Percentiles rank a stretch among this genome's conserved stretches.
Conservation (phyloP, 345 rosid species). For the Crucihimalaya himalaica region DNA sequence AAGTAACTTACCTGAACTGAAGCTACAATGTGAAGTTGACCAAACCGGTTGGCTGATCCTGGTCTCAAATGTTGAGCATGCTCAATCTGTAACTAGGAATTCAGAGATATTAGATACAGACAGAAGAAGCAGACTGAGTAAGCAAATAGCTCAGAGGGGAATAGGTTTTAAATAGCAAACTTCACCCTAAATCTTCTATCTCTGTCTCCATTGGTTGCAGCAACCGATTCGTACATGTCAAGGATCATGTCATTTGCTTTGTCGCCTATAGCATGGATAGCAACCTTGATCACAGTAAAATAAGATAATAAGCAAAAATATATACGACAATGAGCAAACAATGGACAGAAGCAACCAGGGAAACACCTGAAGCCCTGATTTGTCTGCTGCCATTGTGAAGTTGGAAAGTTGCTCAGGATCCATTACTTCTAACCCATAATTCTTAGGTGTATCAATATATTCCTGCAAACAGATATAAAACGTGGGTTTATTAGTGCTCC, state of each 20-base stretch:
- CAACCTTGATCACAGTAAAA: slow-evolving; percentile 55
- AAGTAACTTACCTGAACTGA: slow-evolving; percentile 71
- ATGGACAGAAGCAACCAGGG: slow-evolving; percentile 8
- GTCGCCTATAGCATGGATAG: slow-evolving; percentile 95
- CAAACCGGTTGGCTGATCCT: slow-evolving; percentile 63
- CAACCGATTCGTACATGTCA: slow-evolving; percentile 62
- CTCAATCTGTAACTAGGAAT: slow-evolving; percentile 60
- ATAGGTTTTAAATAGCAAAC: slow-evolving; percentile 24
- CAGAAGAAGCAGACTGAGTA: neutral
- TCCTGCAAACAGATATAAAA: slow-evolving; percentile 49
- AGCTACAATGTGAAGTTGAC: slow-evolving; percentile 68
- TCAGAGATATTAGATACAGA: slow-evolving; percentile 22
- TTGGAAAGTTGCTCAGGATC: slow-evolving; percentile 62
- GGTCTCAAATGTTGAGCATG: slow-evolving; percentile 87
- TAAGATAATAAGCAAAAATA: neutral
- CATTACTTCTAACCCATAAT: slow-evolving; percentile 64
- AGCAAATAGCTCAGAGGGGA: slow-evolving; percentile 10
- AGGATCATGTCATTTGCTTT: slow-evolving; percentile 79
- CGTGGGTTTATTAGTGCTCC: neutral
- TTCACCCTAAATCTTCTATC: slow-evolving; percentile 86
- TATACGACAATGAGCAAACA: slow-evolving; percentile 8
- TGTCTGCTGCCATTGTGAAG: slow-evolving; percentile 72
- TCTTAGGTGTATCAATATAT: slow-evolving; percentile 67
- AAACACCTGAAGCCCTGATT: slow-evolving; percentile 78
- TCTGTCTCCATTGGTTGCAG: slow-evolving; percentile 62